Base-by-base conservation (phyloP, 2,329 filamentous ascomycete genomes). In the Drechslerella stenobrocha region DNA sequence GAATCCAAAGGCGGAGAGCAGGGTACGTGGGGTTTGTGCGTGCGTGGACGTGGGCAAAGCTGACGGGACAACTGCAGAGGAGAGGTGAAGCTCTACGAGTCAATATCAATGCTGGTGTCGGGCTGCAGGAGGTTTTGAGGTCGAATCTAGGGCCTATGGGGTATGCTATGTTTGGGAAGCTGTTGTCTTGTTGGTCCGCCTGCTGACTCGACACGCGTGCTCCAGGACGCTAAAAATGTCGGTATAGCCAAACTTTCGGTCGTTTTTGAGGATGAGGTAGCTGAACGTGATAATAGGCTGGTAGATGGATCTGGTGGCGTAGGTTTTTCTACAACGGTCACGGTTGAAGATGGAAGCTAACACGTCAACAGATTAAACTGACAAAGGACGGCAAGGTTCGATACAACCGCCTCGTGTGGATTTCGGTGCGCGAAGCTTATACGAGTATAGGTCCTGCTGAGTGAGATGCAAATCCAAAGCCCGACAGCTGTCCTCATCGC, bases 1-100 rank as follows among this genome's bases (percentile, higher is more conserved):
- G 72, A 98, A 98, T 79, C 93, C 93, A 70, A 98, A 98, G 82
- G 93, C 93, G 75, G 93, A 98, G 81, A 96, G 91, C 74, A 87
- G 93, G 80, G 90, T 95, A 82, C 75, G 88, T 81, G 70, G 71
- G 65, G 70, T 32, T 55, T 52, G 56, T 47, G 55, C 30, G 34
- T 70, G 9, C 53, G 35, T 44, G 30, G 13, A 71, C 73, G 63
- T 73, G 74, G 73, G 74, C 72, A 74, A 72, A 58, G 60, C 72
- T 70, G 72, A 74, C 72, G 73, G 77, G 78, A 80, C 79, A 81
- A 77, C 73, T 75, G 74, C 75, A 95, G 90, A 87, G 93, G 82
- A 87, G 93, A 82, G 93, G 90, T 78, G 93, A 98, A 85, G 93
- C 93, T 82, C 82, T 98, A 70, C 85, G 84, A 79, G 91, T 97